Conservation (phyloP, 2,329 filamentous ascomycete genomes). For the Sporothrix schenckii region DNA sequence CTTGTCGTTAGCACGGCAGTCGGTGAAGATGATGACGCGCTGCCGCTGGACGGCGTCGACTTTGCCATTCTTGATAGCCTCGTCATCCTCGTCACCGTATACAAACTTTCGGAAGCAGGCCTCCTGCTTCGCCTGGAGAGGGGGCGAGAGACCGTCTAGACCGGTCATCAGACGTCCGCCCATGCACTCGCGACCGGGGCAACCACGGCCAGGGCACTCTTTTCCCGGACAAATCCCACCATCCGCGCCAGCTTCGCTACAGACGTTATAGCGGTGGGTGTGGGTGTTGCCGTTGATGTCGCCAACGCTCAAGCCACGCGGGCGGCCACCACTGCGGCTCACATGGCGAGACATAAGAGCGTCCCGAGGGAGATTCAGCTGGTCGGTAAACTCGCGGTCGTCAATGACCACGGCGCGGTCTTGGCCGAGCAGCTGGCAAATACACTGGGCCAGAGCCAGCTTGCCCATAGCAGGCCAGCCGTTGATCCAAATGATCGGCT, state of each 20-base stretch:
- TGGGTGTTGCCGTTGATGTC: slow-evolving; percentile 1
- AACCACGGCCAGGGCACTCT: slow-evolving; percentile 12
- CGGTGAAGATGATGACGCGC: slow-evolving; percentile 39
- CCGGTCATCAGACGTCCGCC: background rate
- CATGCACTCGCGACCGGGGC: background rate
- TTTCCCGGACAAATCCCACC: background rate
- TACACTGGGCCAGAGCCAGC: slow-evolving; percentile 42
- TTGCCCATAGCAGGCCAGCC: slow-evolving; percentile 44
- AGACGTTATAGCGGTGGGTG: slow-evolving; percentile 6
- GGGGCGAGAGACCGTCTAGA: background rate
- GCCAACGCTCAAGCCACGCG: background rate
- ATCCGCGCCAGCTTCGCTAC: background rate
- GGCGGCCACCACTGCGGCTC: slow-evolving; percentile 2
- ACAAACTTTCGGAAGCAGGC: slow-evolving; percentile 39
- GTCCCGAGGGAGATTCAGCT: slow-evolving; percentile 30
- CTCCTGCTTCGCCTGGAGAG: slow-evolving; percentile 30
- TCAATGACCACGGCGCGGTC: slow-evolving; percentile 41
- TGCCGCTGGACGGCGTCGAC: slow-evolving; percentile 33
- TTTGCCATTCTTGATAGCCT: background rate
- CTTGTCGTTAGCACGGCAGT: slow-evolving; percentile 39
- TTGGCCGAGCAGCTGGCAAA: slow-evolving; percentile 41
- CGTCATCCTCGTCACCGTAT: slow-evolving; percentile 32
- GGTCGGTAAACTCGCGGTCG: slow-evolving; percentile 34
- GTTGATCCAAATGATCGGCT: slow-evolving; percentile 44
- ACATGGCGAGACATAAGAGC: slow-evolving; percentile 24